Conservation (phyloP, 2,329 filamentous ascomycete species). For the Botrytis squamosa region DNA sequence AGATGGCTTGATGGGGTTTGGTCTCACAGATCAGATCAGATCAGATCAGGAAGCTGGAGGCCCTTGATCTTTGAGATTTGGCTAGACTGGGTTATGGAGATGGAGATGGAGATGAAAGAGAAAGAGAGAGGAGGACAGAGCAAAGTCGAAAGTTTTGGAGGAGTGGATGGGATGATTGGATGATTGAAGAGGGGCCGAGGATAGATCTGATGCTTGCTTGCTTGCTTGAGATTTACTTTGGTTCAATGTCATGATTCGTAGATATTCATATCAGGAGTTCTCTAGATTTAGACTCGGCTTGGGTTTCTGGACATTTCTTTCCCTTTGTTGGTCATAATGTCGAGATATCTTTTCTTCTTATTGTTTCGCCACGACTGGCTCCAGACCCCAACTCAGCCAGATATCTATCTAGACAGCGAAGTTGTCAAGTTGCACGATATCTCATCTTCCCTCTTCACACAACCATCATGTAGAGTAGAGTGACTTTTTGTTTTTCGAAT, state of each 20-base stretch:
- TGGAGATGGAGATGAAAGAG: background rate
- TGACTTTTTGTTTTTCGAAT: constrained; percentile 16
- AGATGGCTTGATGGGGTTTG: background rate
- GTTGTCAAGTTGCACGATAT: background rate
- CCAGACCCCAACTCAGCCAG: background rate
- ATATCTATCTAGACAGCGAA: background rate
- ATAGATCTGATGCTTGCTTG: background rate
- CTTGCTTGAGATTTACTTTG: background rate
- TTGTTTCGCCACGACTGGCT: background rate
- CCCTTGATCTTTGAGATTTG: background rate
- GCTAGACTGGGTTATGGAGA: background rate
- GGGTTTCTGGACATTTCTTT: background rate
- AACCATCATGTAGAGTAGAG: background rate
- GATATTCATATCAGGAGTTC: background rate
- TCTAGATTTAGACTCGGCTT: background rate
- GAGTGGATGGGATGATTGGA: background rate
- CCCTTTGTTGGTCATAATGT: background rate
- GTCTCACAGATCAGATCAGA: background rate
- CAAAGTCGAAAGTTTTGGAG: background rate
- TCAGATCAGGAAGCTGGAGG: background rate
- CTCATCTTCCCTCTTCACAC: background rate
- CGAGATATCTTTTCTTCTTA: background rate
- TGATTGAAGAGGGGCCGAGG: background rate
- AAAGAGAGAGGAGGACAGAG: background rate
- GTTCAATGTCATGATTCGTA: background rate